A percentile compares a stretch with the other conserved stretches of the same genome.
Evolutionary conservation across 106 monocot species (phyloP).

Genomic region (Ottelia alismoides): DNA sequence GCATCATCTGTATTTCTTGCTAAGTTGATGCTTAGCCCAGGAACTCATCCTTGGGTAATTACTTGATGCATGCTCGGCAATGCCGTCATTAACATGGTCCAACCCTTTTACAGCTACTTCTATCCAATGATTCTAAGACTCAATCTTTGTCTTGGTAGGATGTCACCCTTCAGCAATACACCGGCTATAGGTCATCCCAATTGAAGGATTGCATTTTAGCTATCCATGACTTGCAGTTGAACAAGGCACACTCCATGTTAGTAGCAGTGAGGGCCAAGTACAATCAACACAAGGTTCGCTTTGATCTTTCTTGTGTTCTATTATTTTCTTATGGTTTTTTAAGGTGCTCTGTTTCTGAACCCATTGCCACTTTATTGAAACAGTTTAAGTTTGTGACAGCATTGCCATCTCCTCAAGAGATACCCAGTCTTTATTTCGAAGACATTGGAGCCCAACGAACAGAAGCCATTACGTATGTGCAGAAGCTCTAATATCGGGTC

Average conservation of each 20-base stretch:
- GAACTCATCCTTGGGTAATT: slow-evolving; percentile 41
- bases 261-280: slow-evolving; percentile 43
- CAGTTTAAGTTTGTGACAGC: slow-evolving; percentile 10
- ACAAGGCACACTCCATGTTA: slow-evolving; percentile 12
- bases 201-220: slow-evolving; percentile 37
- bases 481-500: no score
- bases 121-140: background rate
- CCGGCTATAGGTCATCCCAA: slow-evolving; percentile 27
- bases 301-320: background rate
- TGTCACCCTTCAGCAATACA: slow-evolving; percentile 9
- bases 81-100: background rate
- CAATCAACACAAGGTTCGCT: slow-evolving; percentile 30
- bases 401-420: background rate
- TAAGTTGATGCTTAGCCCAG: slow-evolving; percentile 25
- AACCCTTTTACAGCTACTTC: no score
- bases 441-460: no score
- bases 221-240: slow-evolving; percentile 41
- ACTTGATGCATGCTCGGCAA: background rate
- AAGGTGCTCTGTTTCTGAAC: background rate
- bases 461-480: no score
- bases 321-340: background rate
- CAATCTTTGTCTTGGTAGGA: slow-evolving; percentile 8
- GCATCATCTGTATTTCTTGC: slow-evolving; percentile 46
- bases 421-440: slow-evolving; percentile 4
- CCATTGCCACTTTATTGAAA: background rate